phyloP scores from a whole-genome alignment of 768 basidiomycete species.

The Strobilomyces dryophilus region DNA sequence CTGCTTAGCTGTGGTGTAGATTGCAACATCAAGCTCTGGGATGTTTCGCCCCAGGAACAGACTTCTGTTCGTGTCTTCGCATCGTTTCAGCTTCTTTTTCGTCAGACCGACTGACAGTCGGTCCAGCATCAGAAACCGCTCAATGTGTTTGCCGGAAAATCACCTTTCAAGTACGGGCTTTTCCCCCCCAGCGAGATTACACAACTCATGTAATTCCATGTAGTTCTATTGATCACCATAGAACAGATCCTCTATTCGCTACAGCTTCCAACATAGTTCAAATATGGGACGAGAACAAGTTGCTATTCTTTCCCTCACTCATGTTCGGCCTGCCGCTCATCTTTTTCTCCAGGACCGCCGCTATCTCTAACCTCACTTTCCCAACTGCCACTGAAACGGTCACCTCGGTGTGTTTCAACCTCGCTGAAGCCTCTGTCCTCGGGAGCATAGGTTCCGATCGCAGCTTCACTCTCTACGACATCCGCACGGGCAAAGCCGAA shows the following conservation, averaged over 20 bases:
- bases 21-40: slow-evolving; percentile 80
- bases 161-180: slow-evolving; percentile 77
- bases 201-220: slow-evolving; percentile 26
- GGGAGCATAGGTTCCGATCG: slow-evolving; percentile 93
- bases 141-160: slow-evolving; percentile 79
- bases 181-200: neutral
- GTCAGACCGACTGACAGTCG: slow-evolving; percentile 6
- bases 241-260: slow-evolving; percentile 84
- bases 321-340: slow-evolving; percentile 5
- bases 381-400: slow-evolving; percentile 87
- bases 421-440: slow-evolving; percentile 90
- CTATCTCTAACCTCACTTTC: slow-evolving; percentile 84
- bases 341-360: slow-evolving; percentile 55
- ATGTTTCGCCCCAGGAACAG: slow-evolving; percentile 37
- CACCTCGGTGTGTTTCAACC: slow-evolving; percentile 85
- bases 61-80: slow-evolving; percentile 33
- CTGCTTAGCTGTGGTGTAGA: slow-evolving; percentile 82
- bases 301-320: neutral
- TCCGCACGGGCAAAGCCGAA: slow-evolving; percentile 95
- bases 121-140: slow-evolving; percentile 51
- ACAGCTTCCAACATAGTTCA: slow-evolving; percentile 93
- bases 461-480: slow-evolving; percentile 94
- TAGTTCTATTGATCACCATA: slow-evolving; percentile 94
- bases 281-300: slow-evolving; percentile 98
- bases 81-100: neutral